Conservation (phyloP, 2,329 filamentous ascomycete species). For the Microdochium trichocladiopsis region DNA sequence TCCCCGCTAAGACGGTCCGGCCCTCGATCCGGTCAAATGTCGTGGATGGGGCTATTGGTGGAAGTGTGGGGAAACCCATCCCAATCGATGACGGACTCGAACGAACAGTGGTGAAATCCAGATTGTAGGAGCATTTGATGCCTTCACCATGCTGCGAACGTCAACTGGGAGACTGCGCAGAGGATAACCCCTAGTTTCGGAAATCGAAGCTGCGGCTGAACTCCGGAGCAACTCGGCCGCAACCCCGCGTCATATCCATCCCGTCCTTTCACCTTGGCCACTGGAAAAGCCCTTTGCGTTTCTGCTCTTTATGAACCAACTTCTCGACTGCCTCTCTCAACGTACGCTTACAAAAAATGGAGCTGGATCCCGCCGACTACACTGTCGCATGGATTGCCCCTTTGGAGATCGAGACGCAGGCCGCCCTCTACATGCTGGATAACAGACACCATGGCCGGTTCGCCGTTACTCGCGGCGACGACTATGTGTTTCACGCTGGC, state of each 20-base stretch:
- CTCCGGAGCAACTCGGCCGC: not conserved
- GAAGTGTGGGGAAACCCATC: not conserved
- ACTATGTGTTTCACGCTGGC: constrained; percentile 28
- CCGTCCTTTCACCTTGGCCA: not conserved
- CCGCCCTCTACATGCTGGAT: not conserved
- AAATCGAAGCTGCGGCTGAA: not conserved
- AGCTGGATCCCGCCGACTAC: not conserved
- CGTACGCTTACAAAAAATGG: not conserved
- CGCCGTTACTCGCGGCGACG: constrained; percentile 15
- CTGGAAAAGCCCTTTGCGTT: not conserved
- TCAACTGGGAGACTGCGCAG: not conserved
- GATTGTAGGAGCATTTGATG: not conserved
- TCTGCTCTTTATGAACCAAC: not conserved
- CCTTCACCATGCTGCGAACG: not conserved
- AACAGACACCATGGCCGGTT: not conserved
- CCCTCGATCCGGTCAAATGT: no score
- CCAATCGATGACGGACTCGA: not conserved
- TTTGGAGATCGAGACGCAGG: not conserved
- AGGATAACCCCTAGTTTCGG: not conserved
- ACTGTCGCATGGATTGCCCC: not conserved
- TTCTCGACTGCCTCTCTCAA: not conserved
- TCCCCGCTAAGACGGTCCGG: not conserved
- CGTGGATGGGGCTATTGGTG: not conserved
- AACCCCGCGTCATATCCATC: not conserved
- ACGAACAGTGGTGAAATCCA: not conserved